These are phyloP conservation scores for Solanum sejunctum DNA, from an alignment of 257 asterid species.

Conservation along the genomic window DNA sequence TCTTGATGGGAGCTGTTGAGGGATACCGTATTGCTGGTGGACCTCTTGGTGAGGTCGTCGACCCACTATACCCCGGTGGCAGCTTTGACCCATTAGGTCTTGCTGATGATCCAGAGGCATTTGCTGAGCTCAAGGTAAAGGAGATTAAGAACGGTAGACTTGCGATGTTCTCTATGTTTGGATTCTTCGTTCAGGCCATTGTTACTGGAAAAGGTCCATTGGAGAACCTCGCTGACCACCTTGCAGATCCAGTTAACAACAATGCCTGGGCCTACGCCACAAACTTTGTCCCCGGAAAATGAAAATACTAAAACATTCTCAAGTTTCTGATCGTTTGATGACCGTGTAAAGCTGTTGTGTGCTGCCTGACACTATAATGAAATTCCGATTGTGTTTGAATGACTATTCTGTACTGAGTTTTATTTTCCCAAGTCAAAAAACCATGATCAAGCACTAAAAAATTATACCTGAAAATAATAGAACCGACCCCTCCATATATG, in stretches of 20 bases:
- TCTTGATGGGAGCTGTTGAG: constrained; percentile 65
- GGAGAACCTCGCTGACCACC: constrained; percentile 59
- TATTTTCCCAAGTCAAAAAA: neutral
- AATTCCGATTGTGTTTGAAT: neutral
- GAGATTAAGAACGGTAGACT: constrained; percentile 48
- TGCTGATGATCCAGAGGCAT: constrained; percentile 27
- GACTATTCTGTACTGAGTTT: neutral
- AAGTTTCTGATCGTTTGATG: neutral
- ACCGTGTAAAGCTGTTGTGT: neutral
- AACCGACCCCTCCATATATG: neutral
- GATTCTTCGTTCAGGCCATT: constrained; percentile 53
- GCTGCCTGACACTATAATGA: neutral
- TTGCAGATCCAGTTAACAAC: constrained; percentile 40
- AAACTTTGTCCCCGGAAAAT: neutral
- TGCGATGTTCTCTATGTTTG: constrained; percentile 65
- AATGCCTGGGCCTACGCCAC: neutral
- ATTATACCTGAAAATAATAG: neutral
- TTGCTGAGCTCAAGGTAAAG: constrained; percentile 57
- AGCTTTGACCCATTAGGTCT: constrained; percentile 31
- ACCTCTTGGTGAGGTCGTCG: constrained; percentile 14
- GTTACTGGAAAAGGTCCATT: constrained; percentile 55
- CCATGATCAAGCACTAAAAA: neutral
- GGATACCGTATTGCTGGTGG: constrained; percentile 40
- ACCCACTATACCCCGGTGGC: constrained; percentile 13
- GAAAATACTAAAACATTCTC: neutral